A percentile compares a stretch with the other conserved stretches of the same genome.
phyloP scores from a whole-genome alignment of 202 grass and related monocot genomes.

The Cymbopogon flexuosus region DNA sequence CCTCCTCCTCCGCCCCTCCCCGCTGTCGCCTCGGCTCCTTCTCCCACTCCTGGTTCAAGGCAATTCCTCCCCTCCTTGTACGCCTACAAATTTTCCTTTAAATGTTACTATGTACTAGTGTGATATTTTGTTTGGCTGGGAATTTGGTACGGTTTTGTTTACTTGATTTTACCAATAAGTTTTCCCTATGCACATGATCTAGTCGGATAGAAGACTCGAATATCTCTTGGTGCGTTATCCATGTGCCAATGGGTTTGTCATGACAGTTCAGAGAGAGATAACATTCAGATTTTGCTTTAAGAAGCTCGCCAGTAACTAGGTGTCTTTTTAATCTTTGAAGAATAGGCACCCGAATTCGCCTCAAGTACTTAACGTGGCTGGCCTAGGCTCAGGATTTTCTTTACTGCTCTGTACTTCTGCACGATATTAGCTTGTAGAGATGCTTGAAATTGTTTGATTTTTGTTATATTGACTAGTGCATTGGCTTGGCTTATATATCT shows the following conservation, averaged over 20 bases:
- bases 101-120: neutral
- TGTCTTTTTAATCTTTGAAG: neutral
- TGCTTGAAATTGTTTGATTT: neutral
- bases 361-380: neutral
- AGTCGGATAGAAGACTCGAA: neutral
- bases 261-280: neutral
- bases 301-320: neutral
- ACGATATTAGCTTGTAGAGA: neutral
- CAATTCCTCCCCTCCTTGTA: neutral
- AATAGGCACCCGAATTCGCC: neutral
- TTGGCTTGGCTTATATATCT: slow-evolving; percentile 26
- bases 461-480: neutral
- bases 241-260: neutral
- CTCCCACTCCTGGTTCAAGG: slow-evolving; percentile 25
- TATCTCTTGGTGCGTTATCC: neutral
- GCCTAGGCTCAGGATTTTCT: neutral
- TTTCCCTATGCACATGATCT: neutral
- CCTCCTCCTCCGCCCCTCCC: slow-evolving; percentile 16
- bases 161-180: neutral
- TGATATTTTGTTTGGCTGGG: neutral
- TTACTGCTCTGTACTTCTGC: neutral
- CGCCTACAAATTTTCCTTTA: neutral
- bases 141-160: slow-evolving; percentile 4
- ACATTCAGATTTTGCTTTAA: neutral
- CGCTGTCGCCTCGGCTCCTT: slow-evolving; percentile 33